Conservation (phyloP, 2,329 filamentous ascomycete genomes). For the Pseudogymnoascus sp. region DNA sequence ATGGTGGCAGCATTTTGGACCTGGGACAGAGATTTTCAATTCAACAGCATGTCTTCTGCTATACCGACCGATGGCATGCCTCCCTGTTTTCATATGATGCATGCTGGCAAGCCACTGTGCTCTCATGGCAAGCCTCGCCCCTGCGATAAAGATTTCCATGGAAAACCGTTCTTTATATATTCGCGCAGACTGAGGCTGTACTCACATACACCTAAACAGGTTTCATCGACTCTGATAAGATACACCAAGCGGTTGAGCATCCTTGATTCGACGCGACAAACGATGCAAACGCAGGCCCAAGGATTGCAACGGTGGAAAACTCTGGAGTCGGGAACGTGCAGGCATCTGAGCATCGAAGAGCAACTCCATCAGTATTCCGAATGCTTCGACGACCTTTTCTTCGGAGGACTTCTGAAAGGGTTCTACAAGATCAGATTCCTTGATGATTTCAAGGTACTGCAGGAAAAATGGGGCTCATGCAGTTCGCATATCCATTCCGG, state of each 20-base stretch:
- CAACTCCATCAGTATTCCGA: neutral
- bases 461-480: no score
- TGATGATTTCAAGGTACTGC: no score
- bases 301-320: neutral
- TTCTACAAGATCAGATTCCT: neutral
- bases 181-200: neutral
- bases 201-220: neutral
- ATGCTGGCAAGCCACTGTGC: neutral
- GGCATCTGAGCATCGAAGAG: neutral
- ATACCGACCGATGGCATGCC: neutral
- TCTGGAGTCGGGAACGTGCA: neutral
- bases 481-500: no score
- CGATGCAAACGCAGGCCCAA: no score
- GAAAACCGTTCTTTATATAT: neutral
- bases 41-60: neutral
- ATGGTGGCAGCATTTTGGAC: neutral
- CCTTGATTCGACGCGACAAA: neutral
- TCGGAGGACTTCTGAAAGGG: neutral
- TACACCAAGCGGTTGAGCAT: neutral
- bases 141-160: neutral
- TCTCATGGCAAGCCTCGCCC: neutral
- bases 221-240: neutral
- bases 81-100: neutral
- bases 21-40: neutral
- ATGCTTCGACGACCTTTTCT: neutral